phyloP scores from a whole-genome alignment of 805 yeast genomes.

The Yamadazyma takamatsuzukensis region DNA sequence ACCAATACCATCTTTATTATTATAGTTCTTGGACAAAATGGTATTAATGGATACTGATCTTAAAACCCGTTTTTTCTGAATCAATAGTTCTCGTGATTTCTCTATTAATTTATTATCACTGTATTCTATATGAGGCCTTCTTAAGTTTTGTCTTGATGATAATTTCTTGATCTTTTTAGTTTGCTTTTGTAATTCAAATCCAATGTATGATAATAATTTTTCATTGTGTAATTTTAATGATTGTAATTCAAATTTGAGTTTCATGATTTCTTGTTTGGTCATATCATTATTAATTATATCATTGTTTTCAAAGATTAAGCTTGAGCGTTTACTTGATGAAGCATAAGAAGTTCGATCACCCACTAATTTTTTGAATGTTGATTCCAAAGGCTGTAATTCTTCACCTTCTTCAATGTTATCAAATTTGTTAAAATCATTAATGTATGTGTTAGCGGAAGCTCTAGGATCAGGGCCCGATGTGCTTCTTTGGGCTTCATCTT shows the following conservation, averaged over 20 bases:
- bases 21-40: conserved; percentile 17
- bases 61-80: conserved; percentile 40
- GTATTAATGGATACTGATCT: conserved; percentile 35
- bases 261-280: conserved; percentile 38
- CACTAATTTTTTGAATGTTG: conserved; percentile 9
- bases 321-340: conserved; percentile 7
- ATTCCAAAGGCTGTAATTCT: conserved; percentile 2
- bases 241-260: conserved; percentile 50
- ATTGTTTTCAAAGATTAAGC: conserved; percentile 6
- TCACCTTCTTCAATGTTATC: conserved; percentile 2
- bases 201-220: conserved; percentile 53
- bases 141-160: conserved; percentile 33
- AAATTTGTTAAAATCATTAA: background rate
- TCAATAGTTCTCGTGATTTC: conserved; percentile 43
- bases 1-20: conserved; percentile 7
- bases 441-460: too few relatives aligned
- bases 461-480: conserved; percentile 17
- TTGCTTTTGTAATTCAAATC: conserved; percentile 51
- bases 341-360: conserved; percentile 6
- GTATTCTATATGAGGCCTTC: conserved; percentile 37
- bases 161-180: conserved; percentile 39
- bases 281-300: conserved; percentile 6
- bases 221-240: conserved; percentile 54
- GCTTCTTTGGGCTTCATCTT: conserved; percentile 19
- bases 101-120: conserved; percentile 52